Conservation (phyloP, 768 basidiomycete genomes). For the Agaricus subrufescens region DNA sequence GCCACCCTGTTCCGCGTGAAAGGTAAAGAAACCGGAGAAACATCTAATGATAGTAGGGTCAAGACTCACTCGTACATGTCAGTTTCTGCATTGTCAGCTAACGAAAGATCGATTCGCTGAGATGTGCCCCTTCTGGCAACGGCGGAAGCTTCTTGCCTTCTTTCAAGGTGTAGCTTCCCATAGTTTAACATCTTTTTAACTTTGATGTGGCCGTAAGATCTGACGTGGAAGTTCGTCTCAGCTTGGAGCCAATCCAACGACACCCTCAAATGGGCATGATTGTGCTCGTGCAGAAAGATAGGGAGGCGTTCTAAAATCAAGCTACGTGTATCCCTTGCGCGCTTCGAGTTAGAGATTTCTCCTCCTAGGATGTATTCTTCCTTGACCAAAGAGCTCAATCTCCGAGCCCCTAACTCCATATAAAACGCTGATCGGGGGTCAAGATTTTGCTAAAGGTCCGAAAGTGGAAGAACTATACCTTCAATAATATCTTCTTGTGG, state of each 20-base stretch:
- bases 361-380: constrained; percentile 67
- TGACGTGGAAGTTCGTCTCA: constrained; percentile 65
- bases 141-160: constrained; percentile 70
- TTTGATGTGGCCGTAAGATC: constrained; percentile 56
- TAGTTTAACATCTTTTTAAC: constrained; percentile 59
- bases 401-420: constrained; percentile 63
- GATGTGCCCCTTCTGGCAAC: constrained; percentile 47
- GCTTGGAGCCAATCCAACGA: constrained; percentile 64
- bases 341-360: constrained; percentile 45
- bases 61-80: constrained; percentile 89
- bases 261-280: constrained; percentile 56
- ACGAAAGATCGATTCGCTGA: constrained; percentile 69
- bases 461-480: constrained; percentile 33
- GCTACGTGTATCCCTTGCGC: constrained; percentile 46
- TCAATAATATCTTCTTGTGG: constrained; percentile 92
- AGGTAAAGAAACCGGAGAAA: not conserved
- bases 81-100: constrained; percentile 68
- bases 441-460: not conserved
- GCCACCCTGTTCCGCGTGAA: constrained; percentile 55
- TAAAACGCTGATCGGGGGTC: constrained; percentile 58
- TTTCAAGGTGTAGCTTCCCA: constrained; percentile 42
- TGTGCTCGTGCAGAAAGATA: constrained; percentile 88
- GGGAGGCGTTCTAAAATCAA: constrained; percentile 82
- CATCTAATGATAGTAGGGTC: not conserved
- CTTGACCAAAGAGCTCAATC: constrained; percentile 66